Base-by-base conservation (phyloP, 169 alveolate genomes). In the Prorocentrum cordatum region DNA sequence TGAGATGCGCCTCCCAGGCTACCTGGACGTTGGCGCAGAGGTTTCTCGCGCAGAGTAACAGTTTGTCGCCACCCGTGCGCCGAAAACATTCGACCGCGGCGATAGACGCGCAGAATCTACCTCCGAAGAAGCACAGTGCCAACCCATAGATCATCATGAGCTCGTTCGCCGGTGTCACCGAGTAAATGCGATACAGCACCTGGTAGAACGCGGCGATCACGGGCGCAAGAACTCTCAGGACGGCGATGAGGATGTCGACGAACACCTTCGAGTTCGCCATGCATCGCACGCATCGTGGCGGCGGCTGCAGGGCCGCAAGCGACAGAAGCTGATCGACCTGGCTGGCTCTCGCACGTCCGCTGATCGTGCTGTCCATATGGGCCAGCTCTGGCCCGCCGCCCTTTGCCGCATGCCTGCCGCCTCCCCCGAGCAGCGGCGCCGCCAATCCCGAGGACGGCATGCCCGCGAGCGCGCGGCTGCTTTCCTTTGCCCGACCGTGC, bases 1-100 rank as follows among this genome's bases (percentile, higher is more conserved):
- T n/a, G n/a, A n/a, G n/a, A n/a, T n/a, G n/a, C n/a, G n/a, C n/a
- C n/a, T n/a, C n/a, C n/a, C n/a, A n/a, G n/a, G n/a, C n/a, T n/a
- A n/a, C n/a, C n/a, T n/a, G n/a, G n/a, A n/a, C n/a, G n/a, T n/a
- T n/a, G n/a, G n/a, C n/a, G n/a, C 38, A n/a, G n/a, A 6, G 1
- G 35, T 45, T 68, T 68, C 50, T 67, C 70, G 50, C 9, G 58
- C 84, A 72, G 47, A 72, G 14, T 14, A 72, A 68, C 18, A 72
- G 84, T 68, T 72, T 72, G 84, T 72, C 84, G 4, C 84, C 84
- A 27, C 84, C 84, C 10, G 84, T 72, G 12, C 84, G 68, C 7
- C 84, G 84, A 36, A 72, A 72, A 50, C 84, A 72, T 26, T 72
- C 84, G 24, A 72, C 50, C 2, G 84, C 84, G 1, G 84, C 84